A percentile compares a stretch with the other conserved stretches of the same genome.
Evolutionary conservation across 2,329 filamentous ascomycete species (phyloP).

Genomic region (Calonectria pseudoreteaudii): DNA sequence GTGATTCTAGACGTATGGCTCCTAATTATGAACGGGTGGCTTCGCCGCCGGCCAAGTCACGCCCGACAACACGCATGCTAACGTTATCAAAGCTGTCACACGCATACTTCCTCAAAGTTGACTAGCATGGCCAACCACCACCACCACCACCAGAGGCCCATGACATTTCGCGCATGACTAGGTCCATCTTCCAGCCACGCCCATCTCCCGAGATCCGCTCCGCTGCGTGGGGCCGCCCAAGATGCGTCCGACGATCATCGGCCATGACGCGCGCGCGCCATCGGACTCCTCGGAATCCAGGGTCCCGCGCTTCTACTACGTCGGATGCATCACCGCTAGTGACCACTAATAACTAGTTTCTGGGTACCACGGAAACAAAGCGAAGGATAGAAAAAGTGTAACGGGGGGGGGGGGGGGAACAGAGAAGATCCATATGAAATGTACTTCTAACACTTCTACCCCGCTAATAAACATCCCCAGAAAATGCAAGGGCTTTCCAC

Average conservation of each 20-base stretch:
- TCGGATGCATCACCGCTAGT: not conserved
- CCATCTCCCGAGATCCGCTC: slow-evolving; percentile 13
- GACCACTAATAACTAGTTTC: not conserved
- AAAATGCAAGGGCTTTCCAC: not conserved
- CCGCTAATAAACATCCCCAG: not conserved
- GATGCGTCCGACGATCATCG: not conserved
- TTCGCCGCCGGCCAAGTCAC: not conserved
- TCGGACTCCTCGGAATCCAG: not conserved
- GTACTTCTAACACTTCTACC: not conserved
- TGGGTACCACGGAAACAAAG: not conserved
- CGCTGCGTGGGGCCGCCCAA: not conserved
- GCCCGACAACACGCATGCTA: not conserved
- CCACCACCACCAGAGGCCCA: not conserved
- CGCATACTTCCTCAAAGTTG: not conserved
- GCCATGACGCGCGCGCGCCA: not conserved
- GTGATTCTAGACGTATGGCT: not conserved
- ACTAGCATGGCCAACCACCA: not conserved
- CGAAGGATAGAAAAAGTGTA: not conserved
- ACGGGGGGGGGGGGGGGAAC: too few relatives aligned
- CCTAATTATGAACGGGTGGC: not conserved
- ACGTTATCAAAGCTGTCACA: not conserved
- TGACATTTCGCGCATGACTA: slow-evolving; percentile 3
- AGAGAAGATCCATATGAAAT: not conserved
- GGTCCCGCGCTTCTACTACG: not conserved
- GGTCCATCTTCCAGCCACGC: not conserved